Conservation (phyloP, 495 filamentous ascomycete genomes). For the Neurospora hispaniola region DNA sequence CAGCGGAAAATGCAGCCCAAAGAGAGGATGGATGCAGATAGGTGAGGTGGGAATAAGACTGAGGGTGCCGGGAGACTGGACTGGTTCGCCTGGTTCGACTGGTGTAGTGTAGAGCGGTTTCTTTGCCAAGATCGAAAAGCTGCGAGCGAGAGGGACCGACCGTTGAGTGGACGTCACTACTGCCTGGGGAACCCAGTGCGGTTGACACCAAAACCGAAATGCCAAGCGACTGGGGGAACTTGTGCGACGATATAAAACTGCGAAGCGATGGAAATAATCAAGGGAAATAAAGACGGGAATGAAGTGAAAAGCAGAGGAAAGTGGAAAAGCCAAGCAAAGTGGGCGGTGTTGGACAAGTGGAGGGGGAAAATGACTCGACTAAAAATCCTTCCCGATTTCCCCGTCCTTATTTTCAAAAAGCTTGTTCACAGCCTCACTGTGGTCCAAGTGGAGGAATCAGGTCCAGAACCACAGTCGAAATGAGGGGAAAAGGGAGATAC, state of each 20-base stretch:
- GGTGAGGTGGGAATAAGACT: no score
- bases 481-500: neutral
- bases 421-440: neutral
- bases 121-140: neutral
- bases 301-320: neutral
- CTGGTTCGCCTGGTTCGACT: neutral
- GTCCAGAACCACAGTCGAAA: neutral
- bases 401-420: neutral
- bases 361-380: neutral
- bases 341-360: neutral
- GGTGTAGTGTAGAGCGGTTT: neutral
- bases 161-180: neutral
- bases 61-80: neutral
- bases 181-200: neutral
- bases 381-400: neutral
- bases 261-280: neutral
- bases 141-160: neutral
- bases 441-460: neutral
- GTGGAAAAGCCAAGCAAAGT: neutral
- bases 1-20: no score
- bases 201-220: neutral
- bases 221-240: neutral
- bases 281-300: conserved; percentile 4
- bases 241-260: neutral
- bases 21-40: no score